Evolutionary conservation across 495 filamentous ascomycete genomes (phyloP).

Genomic region (Sphaerosporella brunnea): DNA sequence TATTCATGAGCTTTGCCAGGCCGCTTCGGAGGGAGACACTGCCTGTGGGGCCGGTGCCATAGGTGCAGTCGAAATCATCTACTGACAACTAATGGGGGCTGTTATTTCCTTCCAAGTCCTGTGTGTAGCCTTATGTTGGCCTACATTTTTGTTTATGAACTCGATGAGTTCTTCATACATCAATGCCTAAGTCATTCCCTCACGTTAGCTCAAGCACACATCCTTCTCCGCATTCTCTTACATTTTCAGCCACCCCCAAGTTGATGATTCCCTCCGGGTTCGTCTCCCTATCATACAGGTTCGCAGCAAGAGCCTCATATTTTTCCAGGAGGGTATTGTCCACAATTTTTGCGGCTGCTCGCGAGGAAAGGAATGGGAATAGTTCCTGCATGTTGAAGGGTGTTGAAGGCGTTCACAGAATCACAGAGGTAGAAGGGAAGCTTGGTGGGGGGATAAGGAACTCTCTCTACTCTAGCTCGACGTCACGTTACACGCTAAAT

Average conservation of each 20-base stretch:
- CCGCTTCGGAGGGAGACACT: slow-evolving; percentile 25
- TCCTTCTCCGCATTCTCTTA: background rate
- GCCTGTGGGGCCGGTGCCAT: slow-evolving; percentile 3
- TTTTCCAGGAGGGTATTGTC: background rate
- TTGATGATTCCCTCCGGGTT: slow-evolving; percentile 4
- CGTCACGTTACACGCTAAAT: too few relatives aligned
- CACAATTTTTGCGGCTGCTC: background rate
- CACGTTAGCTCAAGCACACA: background rate
- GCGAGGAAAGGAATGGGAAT: background rate
- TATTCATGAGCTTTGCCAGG: slow-evolving; percentile 33
- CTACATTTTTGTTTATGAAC: slow-evolving; percentile 4
- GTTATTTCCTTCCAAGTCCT: too few relatives aligned
- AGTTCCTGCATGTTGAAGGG: too few relatives aligned
- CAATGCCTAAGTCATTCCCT: background rate
- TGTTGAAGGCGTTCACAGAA: too few relatives aligned
- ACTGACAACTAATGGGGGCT: background rate
- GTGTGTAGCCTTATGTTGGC: too few relatives aligned
- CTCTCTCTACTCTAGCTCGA: too few relatives aligned
- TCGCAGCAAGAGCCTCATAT: background rate
- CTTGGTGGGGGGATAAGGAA: too few relatives aligned
- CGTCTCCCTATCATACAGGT: background rate
- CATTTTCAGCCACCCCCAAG: slow-evolving; percentile 10
- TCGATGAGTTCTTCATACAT: slow-evolving; percentile 3
- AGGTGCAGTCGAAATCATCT: slow-evolving; percentile 1
- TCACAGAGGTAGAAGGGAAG: too few relatives aligned